Evolutionary conservation across 2,329 filamentous ascomycete genomes (phyloP), one percentile per base, ranked within the genome.

Genomic region (Aspergillus piperis): DNA sequence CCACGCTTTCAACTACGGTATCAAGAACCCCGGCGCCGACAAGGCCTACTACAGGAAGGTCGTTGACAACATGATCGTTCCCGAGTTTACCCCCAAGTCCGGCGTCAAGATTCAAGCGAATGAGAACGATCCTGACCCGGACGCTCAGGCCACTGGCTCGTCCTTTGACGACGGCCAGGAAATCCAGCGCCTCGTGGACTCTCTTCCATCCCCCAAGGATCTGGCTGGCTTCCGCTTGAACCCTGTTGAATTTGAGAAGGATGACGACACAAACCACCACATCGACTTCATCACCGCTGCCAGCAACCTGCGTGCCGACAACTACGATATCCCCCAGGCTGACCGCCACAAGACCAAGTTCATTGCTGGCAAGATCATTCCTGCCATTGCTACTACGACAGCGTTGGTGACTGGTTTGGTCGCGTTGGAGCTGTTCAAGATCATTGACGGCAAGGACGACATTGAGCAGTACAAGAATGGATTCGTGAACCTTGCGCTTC

Each of bases 381-480:
- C 95, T 21, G 95, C 95, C 49, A 99, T 99, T 77, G 95, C 95
- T 48, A 99, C 95, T 3, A 98, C 95, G 0, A 99, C 95, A 2
- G 94, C 95, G 3, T 83, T 99, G 60, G 94, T 98, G 11, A 99
- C 95, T 2, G 95, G 95, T 60, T 84, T 99, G 49, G 92, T 99
- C 56, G 85, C 96, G 15, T 81, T 99, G 49, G 95, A 99, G 81
- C 81, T 98, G 51, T 97, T 91, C 88, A 99, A 99, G 86, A 86
- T 99, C 64, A 83, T 99, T 49, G 95, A 98, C 72, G 94, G 92
- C 73, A 97, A 99, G 83, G 86, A 85, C n/a, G 92, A 98, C 69
- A 89, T 97, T 66, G 95, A 98, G 80, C 91, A 98, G 79, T 99
- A 96, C 88, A 98, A 98, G 86, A 99, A 99, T 74, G 95, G 95